A percentile compares a stretch with the other conserved stretches of the same genome.
These are phyloP conservation scores for Fraxinus anomala DNA, from an alignment of 257 asterid species.

Conservation along the genomic window DNA sequence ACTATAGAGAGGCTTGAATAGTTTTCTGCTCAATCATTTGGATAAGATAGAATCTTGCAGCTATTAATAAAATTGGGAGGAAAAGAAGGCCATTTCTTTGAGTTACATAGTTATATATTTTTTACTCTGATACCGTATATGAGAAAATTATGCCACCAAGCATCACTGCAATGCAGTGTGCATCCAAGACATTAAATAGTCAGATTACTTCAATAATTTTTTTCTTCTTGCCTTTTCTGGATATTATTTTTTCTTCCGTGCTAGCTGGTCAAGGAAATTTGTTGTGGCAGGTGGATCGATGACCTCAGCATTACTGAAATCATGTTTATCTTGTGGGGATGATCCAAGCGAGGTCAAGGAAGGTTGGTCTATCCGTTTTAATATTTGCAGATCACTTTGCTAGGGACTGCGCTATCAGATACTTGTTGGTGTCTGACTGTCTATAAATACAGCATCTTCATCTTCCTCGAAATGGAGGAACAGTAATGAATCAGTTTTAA, in stretches of 20 bases:
- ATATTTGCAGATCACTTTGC: conserved; percentile 23
- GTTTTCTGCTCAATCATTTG: conserved; percentile 4
- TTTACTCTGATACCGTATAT: background rate
- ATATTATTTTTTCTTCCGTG: conserved; percentile 1
- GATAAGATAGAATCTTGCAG: background rate
- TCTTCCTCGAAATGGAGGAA: background rate
- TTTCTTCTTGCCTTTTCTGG: conserved; percentile 6
- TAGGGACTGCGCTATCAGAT: background rate
- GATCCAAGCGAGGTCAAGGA: conserved; percentile 81
- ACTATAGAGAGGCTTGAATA: conserved; percentile 14
- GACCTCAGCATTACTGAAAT: conserved; percentile 53
- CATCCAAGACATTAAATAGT: background rate
- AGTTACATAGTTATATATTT: conserved; percentile 1
- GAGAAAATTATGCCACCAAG: background rate
- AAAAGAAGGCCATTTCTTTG: background rate
- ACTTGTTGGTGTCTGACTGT: background rate
- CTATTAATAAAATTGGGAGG: background rate
- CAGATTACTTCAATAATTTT: conserved; percentile 13
- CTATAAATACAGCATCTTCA: background rate
- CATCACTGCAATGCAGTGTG: background rate
- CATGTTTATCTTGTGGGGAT: conserved; percentile 87
- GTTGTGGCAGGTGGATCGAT: conserved; percentile 64
- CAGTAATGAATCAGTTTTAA: background rate
- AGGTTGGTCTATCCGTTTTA: conserved; percentile 51
- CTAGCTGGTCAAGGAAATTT: conserved; percentile 18